Percentiles rank a stretch among this genome's conserved stretches.
These are phyloP conservation scores for Nectriaceae sp. DNA, from an alignment of 2,329 filamentous ascomycete species.

Conservation along the genomic window DNA sequence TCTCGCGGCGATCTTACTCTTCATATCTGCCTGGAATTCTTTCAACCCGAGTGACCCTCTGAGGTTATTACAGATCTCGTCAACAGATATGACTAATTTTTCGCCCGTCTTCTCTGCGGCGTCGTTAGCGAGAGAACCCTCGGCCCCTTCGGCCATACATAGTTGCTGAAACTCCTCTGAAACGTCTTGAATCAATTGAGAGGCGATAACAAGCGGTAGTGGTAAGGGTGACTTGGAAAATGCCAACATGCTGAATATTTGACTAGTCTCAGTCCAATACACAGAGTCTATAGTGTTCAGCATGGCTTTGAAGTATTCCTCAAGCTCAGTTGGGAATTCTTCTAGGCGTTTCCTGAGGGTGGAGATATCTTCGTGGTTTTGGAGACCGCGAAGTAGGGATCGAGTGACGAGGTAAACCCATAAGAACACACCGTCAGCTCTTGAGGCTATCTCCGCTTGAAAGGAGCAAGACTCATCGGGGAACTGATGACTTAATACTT, in stretches of 20 bases:
- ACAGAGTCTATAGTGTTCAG: neutral
- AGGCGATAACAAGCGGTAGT: neutral
- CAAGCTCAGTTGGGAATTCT: slow-evolving; percentile 9
- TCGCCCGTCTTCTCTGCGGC: too few species aligned
- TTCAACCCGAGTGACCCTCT: too few species aligned
- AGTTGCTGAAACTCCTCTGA: too few species aligned
- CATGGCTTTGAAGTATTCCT: slow-evolving; percentile 8
- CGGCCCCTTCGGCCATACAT: too few species aligned
- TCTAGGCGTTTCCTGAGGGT: slow-evolving; percentile 4
- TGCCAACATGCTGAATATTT: neutral
- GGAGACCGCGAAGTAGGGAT: slow-evolving; percentile 16
- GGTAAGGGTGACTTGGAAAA: neutral
- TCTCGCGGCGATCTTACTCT: neutral
- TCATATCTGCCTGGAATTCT: too few species aligned
- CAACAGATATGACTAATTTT: too few species aligned
- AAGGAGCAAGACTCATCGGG: neutral
- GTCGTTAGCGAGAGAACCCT: too few species aligned
- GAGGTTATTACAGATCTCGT: too few species aligned
- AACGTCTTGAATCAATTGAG: neutral
- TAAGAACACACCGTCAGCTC: slow-evolving; percentile 20
- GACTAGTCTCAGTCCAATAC: neutral
- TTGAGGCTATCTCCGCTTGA: neutral
- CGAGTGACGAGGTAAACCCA: slow-evolving; percentile 24
- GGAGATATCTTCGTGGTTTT: slow-evolving; percentile 4
- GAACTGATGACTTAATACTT: neutral